Evolutionary conservation across 306 rosid genomes (phyloP).

Genomic region (Arachis hypogaea): DNA sequence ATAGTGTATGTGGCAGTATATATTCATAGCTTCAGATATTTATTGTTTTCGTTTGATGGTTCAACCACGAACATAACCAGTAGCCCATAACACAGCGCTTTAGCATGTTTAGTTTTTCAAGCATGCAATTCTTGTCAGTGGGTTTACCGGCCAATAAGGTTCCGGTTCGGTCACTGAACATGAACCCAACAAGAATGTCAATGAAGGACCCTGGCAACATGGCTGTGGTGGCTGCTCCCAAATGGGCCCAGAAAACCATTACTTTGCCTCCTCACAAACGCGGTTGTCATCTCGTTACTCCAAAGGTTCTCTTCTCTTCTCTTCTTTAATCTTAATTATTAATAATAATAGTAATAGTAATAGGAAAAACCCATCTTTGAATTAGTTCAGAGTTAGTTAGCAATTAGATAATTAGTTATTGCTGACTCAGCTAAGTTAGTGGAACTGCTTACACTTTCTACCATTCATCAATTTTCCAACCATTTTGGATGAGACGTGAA

Average conservation of each 20-base stretch:
- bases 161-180: conserved; percentile 36
- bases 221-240: conserved; percentile 51
- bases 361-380: no score
- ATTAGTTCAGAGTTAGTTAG: no score
- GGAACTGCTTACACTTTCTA: no score
- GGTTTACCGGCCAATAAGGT: conserved; percentile 25
- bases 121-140: conserved; percentile 37
- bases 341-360: no score
- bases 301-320: conserved; percentile 37
- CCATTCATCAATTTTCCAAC: no score
- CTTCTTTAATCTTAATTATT: background rate
- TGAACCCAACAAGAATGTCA: conserved; percentile 13
- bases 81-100: background rate
- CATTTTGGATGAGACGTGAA: no score
- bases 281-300: conserved; percentile 82
- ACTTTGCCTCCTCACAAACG: conserved; percentile 70
- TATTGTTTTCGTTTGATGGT: background rate
- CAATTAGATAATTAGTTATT: no score
- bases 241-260: conserved; percentile 84
- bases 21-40: background rate
- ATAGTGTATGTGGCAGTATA: background rate
- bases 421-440: no score
- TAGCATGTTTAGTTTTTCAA: background rate
- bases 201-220: conserved; percentile 36
- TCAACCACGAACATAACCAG: no score